Evolutionary conservation across 2,329 filamentous ascomycete genomes (phyloP).

Genomic region (Aciculosporium take): DNA sequence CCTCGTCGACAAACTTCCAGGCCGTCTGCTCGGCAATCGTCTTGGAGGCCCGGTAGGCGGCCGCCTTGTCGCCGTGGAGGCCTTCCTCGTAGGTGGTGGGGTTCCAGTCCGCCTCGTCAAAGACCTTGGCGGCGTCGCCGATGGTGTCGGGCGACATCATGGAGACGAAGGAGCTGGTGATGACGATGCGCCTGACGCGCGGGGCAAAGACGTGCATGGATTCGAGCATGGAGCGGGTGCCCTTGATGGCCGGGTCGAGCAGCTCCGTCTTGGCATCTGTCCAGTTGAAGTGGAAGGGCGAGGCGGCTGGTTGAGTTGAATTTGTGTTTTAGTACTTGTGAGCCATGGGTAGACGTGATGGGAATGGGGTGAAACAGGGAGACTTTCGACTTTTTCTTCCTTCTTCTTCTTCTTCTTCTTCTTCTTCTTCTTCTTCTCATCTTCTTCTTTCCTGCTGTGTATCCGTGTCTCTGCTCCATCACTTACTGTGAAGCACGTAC

Average conservation of each 20-base stretch:
- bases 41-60: conserved; percentile 41
- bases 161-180: conserved; percentile 43
- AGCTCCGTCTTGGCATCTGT: conserved; percentile 38
- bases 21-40: conserved; percentile 37
- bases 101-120: conserved; percentile 39
- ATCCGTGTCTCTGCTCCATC: too few relatives aligned
- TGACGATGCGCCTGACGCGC: conserved; percentile 54
- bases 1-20: conserved; percentile 34
- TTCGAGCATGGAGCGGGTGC: conserved; percentile 55
- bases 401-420: neutral
- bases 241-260: conserved; percentile 42
- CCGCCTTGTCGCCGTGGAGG: conserved; percentile 22
- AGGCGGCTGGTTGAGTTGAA: conserved; percentile 24
- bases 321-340: neutral
- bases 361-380: too few relatives aligned
- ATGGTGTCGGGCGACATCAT: conserved; percentile 27
- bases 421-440: neutral
- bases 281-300: conserved; percentile 42
- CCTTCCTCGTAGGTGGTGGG: conserved; percentile 31
- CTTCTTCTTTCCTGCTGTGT: too few relatives aligned
- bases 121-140: conserved; percentile 24
- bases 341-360: too few relatives aligned
- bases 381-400: too few relatives aligned
- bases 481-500: conserved; percentile 41
- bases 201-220: conserved; percentile 47